Base-by-base conservation (phyloP, 306 rosid species). In the Trifolium repens region DNA sequence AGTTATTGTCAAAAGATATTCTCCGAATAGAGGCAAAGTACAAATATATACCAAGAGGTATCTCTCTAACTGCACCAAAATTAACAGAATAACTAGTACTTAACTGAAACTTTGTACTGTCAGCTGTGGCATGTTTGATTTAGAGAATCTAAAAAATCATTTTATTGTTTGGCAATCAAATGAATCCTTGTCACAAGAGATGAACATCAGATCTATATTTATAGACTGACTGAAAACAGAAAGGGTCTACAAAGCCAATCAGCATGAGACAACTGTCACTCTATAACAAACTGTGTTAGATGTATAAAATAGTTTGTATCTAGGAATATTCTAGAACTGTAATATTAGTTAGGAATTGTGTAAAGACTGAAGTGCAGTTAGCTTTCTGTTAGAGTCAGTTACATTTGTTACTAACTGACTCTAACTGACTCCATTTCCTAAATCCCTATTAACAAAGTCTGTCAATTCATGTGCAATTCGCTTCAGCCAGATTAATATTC, bases 81-180 rank as follows among this genome's bases (percentile, higher is more conserved):
- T 44, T 44, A 13, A 44, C 26, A 19, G 37, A 66, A 40, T 9
- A 66, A 19, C n/a, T 9, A 67, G 4, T 40, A 40, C 22, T 66
- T 40, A 44, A 22, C 39, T 67, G 57, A 67, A 67, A 44, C 72
- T 67, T 7, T 24, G 17, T 42, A 13, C 17, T 24, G 40, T 44
- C 40, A 24, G 24, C 46, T 68, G 58, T 68, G 27, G 9, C 30
- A 55, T 55, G 34, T 22, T 55, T 22, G 15, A 9, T 55, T 22
- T 13, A 55, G 22, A 55, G 62, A 55, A 55, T 22, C 62, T 9
- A 19, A 55, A 55, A 55, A 22, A 55, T 55, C 61, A 55, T 55
- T 55, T 2, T 19, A 22, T 55, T 55, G 14, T 19, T 55, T 22
- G 15, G 22, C 24, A 30, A 19, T 22, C 12, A 22, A 55, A 55